Percentiles rank a stretch among this genome's conserved stretches.
phyloP scores from a whole-genome alignment of 1,139 yeast genomes.

The Geotrichum klebahnii region DNA sequence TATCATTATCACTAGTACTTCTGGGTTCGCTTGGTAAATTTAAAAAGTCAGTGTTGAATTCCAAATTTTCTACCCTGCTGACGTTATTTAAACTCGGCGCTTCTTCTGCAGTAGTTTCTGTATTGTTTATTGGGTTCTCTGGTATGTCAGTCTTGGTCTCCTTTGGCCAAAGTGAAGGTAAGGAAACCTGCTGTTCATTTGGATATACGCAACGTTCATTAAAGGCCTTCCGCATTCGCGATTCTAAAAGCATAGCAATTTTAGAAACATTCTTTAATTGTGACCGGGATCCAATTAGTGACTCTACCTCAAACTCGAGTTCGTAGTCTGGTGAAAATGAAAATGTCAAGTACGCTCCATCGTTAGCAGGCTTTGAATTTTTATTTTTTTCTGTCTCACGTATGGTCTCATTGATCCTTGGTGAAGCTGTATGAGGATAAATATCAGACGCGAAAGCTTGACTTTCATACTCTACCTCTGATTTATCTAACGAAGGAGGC shows the following conservation, averaged over 20 bases:
- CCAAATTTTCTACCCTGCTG: too few relatives aligned
- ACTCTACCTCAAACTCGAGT: slow-evolving; percentile 77
- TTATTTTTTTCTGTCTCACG: slow-evolving; percentile 14
- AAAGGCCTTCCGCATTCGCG: slow-evolving; percentile 80
- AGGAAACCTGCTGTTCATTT: slow-evolving; percentile 71
- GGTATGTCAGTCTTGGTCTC: too few relatives aligned
- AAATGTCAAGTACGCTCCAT: slow-evolving; percentile 68
- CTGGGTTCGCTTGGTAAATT: too few relatives aligned
- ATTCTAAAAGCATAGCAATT: slow-evolving; percentile 77
- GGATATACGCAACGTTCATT: slow-evolving; percentile 92
- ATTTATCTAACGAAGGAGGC: too few relatives aligned
- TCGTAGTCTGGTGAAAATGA: slow-evolving; percentile 88
- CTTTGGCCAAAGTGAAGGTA: slow-evolving; percentile 88
- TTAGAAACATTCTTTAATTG: slow-evolving; percentile 91
- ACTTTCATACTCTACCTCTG: slow-evolving; percentile 41
- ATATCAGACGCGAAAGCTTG: slow-evolving; percentile 21
- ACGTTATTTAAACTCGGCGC: too few relatives aligned
- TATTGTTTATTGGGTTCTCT: too few relatives aligned
- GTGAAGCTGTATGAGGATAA: neutral
- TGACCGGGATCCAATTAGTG: slow-evolving; percentile 80
- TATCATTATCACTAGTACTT: too few relatives aligned
- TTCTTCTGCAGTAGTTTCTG: too few relatives aligned
- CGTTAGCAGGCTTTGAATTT: neutral
- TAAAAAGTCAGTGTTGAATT: too few relatives aligned
- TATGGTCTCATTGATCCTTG: slow-evolving; percentile 24